These are phyloP conservation scores for Ceratocystis eucalypticola DNA, from an alignment of 2,329 filamentous ascomycete species.

Conservation along the genomic window DNA sequence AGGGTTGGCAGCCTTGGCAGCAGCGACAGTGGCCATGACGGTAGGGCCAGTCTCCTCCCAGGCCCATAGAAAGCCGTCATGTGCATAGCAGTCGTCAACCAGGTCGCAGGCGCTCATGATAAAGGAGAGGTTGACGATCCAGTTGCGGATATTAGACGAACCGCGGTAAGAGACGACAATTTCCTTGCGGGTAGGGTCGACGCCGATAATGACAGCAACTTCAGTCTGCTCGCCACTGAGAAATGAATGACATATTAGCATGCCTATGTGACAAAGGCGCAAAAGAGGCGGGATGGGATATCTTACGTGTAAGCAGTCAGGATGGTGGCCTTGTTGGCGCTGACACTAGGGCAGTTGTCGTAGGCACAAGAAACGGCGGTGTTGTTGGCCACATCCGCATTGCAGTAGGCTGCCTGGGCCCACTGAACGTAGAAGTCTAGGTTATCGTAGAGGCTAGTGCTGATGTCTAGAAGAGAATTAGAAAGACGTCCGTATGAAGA, in stretches of 20 bases:
- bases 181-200: constrained; percentile 35
- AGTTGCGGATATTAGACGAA: constrained; percentile 45
- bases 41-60: constrained; percentile 40
- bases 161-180: constrained; percentile 51
- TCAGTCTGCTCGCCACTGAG: constrained; percentile 32
- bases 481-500: too few species aligned
- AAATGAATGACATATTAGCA: constrained; percentile 19
- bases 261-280: constrained; percentile 15
- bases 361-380: constrained; percentile 17
- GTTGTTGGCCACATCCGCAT: constrained; percentile 11
- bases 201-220: constrained; percentile 38
- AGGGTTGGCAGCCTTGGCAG: constrained; percentile 35
- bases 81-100: constrained; percentile 36
- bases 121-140: constrained; percentile 42
- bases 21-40: constrained; percentile 32
- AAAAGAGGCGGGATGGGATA: not conserved
- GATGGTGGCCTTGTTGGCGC: constrained; percentile 14
- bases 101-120: constrained; percentile 27
- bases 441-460: constrained; percentile 7
- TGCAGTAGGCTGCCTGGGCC: constrained; percentile 19
- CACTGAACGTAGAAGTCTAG: constrained; percentile 19
- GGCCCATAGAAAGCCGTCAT: constrained; percentile 45
- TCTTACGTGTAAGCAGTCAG: constrained; percentile 17
- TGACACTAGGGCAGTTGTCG: constrained; percentile 14
- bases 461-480: constrained; percentile 9